Percentiles rank a stretch among this genome's conserved stretches.
Conservation (phyloP, 1,139 yeast genomes). For the Kurtzmaniella natalensis region DNA sequence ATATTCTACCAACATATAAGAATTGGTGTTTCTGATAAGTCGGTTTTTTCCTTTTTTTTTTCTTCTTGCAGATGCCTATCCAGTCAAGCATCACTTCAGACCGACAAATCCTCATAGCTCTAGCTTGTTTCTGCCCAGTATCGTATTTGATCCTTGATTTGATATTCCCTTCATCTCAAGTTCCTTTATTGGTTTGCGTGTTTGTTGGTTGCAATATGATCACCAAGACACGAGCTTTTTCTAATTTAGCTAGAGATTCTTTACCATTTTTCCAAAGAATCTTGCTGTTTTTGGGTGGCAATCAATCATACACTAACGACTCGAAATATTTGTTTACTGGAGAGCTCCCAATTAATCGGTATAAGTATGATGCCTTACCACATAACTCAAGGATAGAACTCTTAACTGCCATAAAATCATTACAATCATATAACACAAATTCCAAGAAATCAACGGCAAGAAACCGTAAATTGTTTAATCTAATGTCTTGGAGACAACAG, state of each 20-base stretch:
- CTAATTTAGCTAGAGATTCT: conserved; percentile 5
- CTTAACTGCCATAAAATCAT: conserved; percentile 47
- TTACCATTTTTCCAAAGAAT: conserved; percentile 5
- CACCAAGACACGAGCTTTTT: conserved; percentile 21
- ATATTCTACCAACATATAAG: too few species aligned
- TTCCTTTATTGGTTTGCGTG: conserved; percentile 27
- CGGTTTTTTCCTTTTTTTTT: too few species aligned
- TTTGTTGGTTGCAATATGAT: conserved; percentile 31
- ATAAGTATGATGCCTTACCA: conserved; percentile 13
- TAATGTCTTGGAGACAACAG: conserved; percentile 55
- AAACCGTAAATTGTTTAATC: conserved; percentile 40
- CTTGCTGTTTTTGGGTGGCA: not conserved
- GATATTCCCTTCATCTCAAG: conserved; percentile 16
- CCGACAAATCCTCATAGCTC: too few species aligned
- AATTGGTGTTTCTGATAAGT: too few species aligned
- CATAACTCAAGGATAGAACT: conserved; percentile 29
- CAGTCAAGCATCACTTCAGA: too few species aligned
- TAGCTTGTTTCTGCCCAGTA: conserved; percentile 7
- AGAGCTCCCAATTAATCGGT: not conserved
- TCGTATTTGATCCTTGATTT: conserved; percentile 7
- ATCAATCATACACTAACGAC: not conserved
- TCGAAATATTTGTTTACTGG: not conserved
- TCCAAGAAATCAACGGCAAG: conserved; percentile 42
- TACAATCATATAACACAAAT: conserved; percentile 41
- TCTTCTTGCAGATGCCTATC: too few species aligned